Base-by-base conservation (phyloP, 2,329 filamentous ascomycete species). In the Didymellaceae sp. region DNA sequence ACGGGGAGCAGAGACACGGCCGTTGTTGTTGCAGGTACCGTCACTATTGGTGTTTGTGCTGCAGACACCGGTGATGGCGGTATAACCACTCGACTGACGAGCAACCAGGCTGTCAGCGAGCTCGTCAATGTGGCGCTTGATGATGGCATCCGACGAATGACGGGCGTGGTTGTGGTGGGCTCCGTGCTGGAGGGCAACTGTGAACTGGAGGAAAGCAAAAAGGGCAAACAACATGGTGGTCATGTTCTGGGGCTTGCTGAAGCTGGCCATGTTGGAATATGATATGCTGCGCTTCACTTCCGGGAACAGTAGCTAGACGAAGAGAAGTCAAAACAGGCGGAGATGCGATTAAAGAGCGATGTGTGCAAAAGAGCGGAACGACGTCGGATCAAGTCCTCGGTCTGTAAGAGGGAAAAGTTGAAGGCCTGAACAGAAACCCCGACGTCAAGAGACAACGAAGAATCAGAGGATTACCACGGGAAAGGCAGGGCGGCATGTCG, bases 1-100 rank as follows among this genome's bases (percentile, higher is more conserved):
- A 57, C 90, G 82, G 13, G 72, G 65, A 14, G 72, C 66, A 18
- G 72, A 57, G 11, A 69, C 67, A 34, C 57, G 55, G 26, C 48
- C 48, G 37, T 51, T 57, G 43, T 55, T 49, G 41, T 63, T 64
- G 41, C 61, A 66, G 31, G 62, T 57, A 26, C 61, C 63, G 52
- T 66, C 58, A 41, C 54, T 59, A 46, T 49, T 59, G 18, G 58
- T 61, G 14, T 57, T 55, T 14, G 57, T 41, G 48, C 53, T 62
- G 61, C 63, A 65, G 13, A 68, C 62, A 53, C 70, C 70, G 5
- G 57, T 65, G 31, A 70, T 63, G 41, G 61, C 60, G 39, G 66
- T 55, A 45, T 45, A 58, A 25, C 53, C 54, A 28, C 52, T 49
- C 16, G 54, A 60, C 50, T 62, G 61, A 48, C 67, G 68, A 44